phyloP scores from a whole-genome alignment of 2,329 filamentous ascomycete species.

The Penicillium paneum region DNA sequence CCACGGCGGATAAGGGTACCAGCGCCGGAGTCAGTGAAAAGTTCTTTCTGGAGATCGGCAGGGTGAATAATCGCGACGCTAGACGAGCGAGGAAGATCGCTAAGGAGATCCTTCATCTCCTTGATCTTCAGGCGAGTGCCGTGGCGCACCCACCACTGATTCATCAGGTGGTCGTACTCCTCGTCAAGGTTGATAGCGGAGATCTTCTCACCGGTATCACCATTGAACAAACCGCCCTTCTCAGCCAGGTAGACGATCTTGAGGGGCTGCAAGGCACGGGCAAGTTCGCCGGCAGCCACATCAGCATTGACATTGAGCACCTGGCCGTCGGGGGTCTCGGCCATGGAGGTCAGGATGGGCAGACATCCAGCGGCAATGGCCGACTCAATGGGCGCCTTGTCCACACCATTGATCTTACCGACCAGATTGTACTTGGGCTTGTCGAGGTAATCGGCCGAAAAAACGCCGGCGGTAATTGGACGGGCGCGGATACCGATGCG shows the following conservation, averaged over 20 bases:
- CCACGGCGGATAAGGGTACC: slow-evolving; percentile 90
- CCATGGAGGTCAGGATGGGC: slow-evolving; percentile 93
- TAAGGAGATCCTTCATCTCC: slow-evolving; percentile 91
- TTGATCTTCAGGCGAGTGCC: slow-evolving; percentile 95
- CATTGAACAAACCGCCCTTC: slow-evolving; percentile 93
- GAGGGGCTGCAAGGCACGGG: slow-evolving; percentile 80
- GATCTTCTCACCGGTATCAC: slow-evolving; percentile 90
- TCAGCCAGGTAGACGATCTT: slow-evolving; percentile 99
- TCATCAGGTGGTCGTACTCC: slow-evolving; percentile 90
- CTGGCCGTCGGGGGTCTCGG: slow-evolving; percentile 85
- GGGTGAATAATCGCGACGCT: slow-evolving; percentile 98
- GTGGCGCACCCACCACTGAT: slow-evolving; percentile 90
- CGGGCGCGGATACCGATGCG: slow-evolving; percentile 83
- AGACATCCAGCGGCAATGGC: slow-evolving; percentile 88
- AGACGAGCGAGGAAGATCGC: slow-evolving; percentile 82
- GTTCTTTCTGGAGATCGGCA: slow-evolving; percentile 89
- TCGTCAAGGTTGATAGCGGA: slow-evolving; percentile 96
- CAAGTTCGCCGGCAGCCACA: slow-evolving; percentile 89
- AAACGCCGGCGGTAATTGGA: slow-evolving; percentile 84
- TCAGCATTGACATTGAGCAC: slow-evolving; percentile 97
- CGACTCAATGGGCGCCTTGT: slow-evolving; percentile 84
- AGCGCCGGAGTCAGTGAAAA: slow-evolving; percentile 93
- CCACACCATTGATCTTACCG: slow-evolving; percentile 90
- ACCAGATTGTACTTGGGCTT: slow-evolving; percentile 95
- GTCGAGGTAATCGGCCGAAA: slow-evolving; percentile 90